Evolutionary conservation across 164 flowering plant genomes (phyloP), one percentile per base, ranked within the genome.

Genomic region (Platanus orientalis): DNA sequence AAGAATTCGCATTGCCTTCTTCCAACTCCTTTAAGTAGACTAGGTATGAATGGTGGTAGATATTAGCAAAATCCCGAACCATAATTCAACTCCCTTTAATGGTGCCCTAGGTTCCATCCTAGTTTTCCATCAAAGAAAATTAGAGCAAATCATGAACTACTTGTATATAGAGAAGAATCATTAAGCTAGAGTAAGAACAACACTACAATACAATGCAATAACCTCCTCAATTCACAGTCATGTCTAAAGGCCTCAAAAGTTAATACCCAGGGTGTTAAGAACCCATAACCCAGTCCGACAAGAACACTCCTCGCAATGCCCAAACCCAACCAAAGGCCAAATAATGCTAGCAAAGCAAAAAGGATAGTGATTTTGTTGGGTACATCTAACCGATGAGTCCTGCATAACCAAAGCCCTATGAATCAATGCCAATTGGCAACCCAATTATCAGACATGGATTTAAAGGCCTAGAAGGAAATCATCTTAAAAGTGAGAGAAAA

Each of bases 91-190:
- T 84, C 67, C 92, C 92, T 83, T 82, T 79, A 25, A 91, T 70
- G 20, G 97, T 88, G 51, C 78, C 90, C 92, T 88, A 81, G 16
- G 97, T 94, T 55, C 99, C 99, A 81, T 94, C 99, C 97, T 94
- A 75, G 36, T 29, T 25, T 32, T 48, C 23, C 13, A 49, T 12
- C 19, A 25, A 49, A 45, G 5, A 45, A 17, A 16, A 55, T 36
- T 9, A 29, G 40, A 29, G 23, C 14, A 25, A 49, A 49, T 13
- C 26, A 20, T 17, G 14, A 49, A 58, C 36, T 26, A 55, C 29
- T 29, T 3, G 44, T 24, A 34, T 6, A 20, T 34, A 60, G n/a
- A 27, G 16, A 17, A 17, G 24, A 57, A 58, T 60, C n/a, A 3
- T 45, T 30, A 28, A 63, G 32, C 1, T 0, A 21, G 4, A n/a